Evolutionary conservation across 345 rosid species (phyloP).

Genomic region (Rhodamnia rubescens): DNA sequence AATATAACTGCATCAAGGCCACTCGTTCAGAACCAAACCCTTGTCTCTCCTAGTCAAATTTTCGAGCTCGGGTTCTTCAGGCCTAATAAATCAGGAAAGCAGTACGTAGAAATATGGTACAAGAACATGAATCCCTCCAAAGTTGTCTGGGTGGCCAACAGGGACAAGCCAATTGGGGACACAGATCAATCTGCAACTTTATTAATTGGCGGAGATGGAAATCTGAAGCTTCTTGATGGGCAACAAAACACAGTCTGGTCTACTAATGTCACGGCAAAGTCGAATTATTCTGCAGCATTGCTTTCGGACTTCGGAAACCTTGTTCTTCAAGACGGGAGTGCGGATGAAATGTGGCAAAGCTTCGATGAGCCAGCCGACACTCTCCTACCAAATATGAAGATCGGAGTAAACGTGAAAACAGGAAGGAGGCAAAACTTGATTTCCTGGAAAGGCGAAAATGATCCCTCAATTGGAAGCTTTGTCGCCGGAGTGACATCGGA

Average conservation of each 20-base stretch:
- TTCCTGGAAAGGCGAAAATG: constrained; percentile 14
- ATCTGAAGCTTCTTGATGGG: constrained; percentile 11
- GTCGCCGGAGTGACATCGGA: constrained; percentile 4
- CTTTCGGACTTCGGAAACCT: constrained; percentile 20
- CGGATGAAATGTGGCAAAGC: constrained; percentile 15
- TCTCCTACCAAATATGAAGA: constrained; percentile 21
- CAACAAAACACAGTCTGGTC: constrained; percentile 10
- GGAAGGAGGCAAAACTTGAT: constrained; percentile 3
- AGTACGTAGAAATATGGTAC: not conserved
- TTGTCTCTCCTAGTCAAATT: not conserved
- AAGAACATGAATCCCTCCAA: not conserved
- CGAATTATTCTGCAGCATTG: constrained; percentile 1
- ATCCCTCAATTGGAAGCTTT: constrained; percentile 16
- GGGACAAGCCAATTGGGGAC: constrained; percentile 14
- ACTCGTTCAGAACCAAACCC: not conserved
- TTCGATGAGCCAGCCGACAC: constrained; percentile 28
- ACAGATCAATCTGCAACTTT: constrained; percentile 4
- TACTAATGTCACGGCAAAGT: not conserved
- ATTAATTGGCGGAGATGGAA: constrained; percentile 2
- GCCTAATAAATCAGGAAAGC: not conserved
- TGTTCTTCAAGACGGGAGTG: constrained; percentile 1
- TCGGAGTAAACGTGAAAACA: constrained; percentile 9
- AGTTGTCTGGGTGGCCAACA: constrained; percentile 35
- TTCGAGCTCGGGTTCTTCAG: constrained; percentile 2
- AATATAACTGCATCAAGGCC: not conserved